Base-by-base conservation (phyloP, 345 rosid species). In the Arabidopsis arenosa region DNA sequence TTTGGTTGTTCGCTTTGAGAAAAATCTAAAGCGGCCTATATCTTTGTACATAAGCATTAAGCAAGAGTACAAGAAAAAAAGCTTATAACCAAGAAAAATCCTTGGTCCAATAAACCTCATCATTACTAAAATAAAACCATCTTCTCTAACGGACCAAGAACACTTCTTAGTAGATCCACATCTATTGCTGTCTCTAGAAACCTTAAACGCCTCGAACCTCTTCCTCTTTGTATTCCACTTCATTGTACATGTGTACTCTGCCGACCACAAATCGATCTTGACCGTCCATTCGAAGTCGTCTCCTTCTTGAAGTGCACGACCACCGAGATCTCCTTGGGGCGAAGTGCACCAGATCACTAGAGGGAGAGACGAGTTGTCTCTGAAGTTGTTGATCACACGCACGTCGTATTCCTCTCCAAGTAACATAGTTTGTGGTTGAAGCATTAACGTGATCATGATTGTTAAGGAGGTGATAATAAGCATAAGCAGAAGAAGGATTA, bases 291-390 rank as follows among this genome's bases (percentile, higher is more conserved):
- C 73, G 68, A 83, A 91, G 62, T 89, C 96, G 3, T 93, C 98
- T 7, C 98, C 96, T 66, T 89, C 97, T 75, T 93, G 97, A 30
- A 93, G 91, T 3, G 98, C 97, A 2, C 97, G 92, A 32, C 98
- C 93, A n/a, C 98, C 98, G 4, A 93, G 81, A 51, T 93, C 97
- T 26, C 75, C 78, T 18, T 75, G 83, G 10, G 82, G 76, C 3
- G 89, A 87, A 6, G 84, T 75, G 82, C 98, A 93, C 98, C 98
- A 93, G 30, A 93, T 88, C 67, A 93, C 91, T 18, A 93, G 76
- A 9, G 97, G 94, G 35, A 88, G 67, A 2, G 98, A 93, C 0
- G 98, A 93, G 86, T 93, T 93, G 89, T 83, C 87, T 1, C 80
- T 78, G 75, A 93, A 93, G 68, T 87, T 94, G 68, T 91, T 93